Evolutionary conservation across 2,329 filamentous ascomycete genomes (phyloP), one percentile per base, ranked within the genome.

Genomic region (Trichophyton benhamiae): DNA sequence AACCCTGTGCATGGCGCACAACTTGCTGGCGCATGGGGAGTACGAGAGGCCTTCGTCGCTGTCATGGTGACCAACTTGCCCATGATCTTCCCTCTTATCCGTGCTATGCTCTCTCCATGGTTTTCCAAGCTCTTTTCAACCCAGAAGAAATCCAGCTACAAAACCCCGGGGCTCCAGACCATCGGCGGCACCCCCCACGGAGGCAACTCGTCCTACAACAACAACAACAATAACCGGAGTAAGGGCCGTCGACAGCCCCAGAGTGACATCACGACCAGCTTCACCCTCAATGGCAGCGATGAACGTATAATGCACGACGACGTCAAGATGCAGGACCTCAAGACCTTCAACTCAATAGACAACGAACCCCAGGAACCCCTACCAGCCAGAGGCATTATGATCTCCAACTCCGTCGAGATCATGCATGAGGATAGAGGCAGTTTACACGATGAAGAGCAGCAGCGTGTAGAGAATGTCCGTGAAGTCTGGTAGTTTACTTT

Each of bases 391-490:
- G 71, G 71, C 2, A 78, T 78, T 36, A 63, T 77, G 22, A 73
- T 78, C n/a, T 76, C 72, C 0, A 78, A 74, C 57, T 69, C 77
- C 52, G 68, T 78, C 17, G 71, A 76, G 57, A 66, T 78, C 44
- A 53, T 53, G 49, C 49, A 53, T 13, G 49, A 53, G 44, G 61
- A 58, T 46, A 60, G 48, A 17, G n/a, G 20, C 2, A 13, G 9
- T 60, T 30, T n/a, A 62, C 38, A 11, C 33, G 75, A 49, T 66
- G 70, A 4, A 72, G 77, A 20, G 63, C 75, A 9, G 71, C 76
- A 9, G 73, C 82, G 30, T 66, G 86, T 8, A 69, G 75, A 20
- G 66, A 82, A 2, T 68, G 88, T 3, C 69, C 85, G n/a, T 27
- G 38, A 42, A 42, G 44, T 20, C n/a, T 48, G 44, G 44, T 48